Percentiles rank a stretch among this genome's conserved stretches.
Conservation (phyloP, 768 basidiomycete genomes). For the Pulveroboletus sp. region DNA sequence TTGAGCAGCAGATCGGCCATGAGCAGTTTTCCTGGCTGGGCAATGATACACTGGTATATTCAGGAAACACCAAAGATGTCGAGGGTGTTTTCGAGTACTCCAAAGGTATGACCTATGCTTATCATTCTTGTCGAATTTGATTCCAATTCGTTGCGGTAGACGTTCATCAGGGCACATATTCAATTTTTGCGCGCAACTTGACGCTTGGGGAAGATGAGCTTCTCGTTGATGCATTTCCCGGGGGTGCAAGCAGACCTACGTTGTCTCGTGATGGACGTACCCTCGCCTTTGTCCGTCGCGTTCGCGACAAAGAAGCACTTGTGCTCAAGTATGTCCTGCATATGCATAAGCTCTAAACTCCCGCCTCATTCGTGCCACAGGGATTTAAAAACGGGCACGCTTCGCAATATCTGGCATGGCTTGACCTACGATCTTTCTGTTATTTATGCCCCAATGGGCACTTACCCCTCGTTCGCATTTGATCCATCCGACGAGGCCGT, state of each 20-base stretch:
- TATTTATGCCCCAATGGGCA: slow-evolving; percentile 73
- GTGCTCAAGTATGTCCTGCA: slow-evolving; percentile 54
- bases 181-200: slow-evolving; percentile 63
- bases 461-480: slow-evolving; percentile 73
- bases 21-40: slow-evolving; percentile 65
- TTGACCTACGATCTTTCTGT: slow-evolving; percentile 61
- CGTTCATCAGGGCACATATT: slow-evolving; percentile 64
- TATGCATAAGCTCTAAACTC: not conserved
- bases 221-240: slow-evolving; percentile 54
- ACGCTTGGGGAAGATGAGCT: slow-evolving; percentile 49
- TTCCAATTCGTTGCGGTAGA: slow-evolving; percentile 35
- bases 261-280: slow-evolving; percentile 64
- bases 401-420: slow-evolving; percentile 63
- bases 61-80: slow-evolving; percentile 57
- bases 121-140: not conserved
- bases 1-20: slow-evolving; percentile 67
- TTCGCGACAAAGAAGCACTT: slow-evolving; percentile 66
- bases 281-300: slow-evolving; percentile 69
- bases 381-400: slow-evolving; percentile 61
- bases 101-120: slow-evolving; percentile 45
- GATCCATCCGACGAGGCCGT: slow-evolving; percentile 31
- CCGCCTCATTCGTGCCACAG: slow-evolving; percentile 31
- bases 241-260: slow-evolving; percentile 71
- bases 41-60: slow-evolving; percentile 55
- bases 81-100: slow-evolving; percentile 49